Evolutionary conservation across 257 asterid genomes (phyloP), one percentile per base, ranked within the genome.

Genomic region (Gentiana macrophylla): DNA sequence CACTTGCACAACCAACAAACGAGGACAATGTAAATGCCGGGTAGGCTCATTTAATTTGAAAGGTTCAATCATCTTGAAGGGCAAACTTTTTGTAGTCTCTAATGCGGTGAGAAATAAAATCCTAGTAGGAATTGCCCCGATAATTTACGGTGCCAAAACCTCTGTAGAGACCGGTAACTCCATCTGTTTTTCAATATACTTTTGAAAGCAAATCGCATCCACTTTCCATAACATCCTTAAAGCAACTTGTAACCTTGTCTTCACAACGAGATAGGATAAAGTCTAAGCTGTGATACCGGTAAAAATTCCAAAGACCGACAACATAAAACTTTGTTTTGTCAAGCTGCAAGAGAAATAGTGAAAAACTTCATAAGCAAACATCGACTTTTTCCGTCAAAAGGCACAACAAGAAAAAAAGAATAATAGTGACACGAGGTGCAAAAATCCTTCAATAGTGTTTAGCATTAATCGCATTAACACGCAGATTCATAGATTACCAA

Each of bases 81-180:
- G 94, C 78, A 49, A 79, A n/a, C n/a, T 80, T 74, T 89, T 89
- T 8, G 86, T 89, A 2, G 92, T 85, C 74, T 89, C 97, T 55
- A 85, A 74, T 50, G 94, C 88, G 44, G 97, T 85, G 60, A 89
- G 95, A 73, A 89, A 89, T 72, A 89, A 76, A 71, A 83, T 70
- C 72, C 97, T 85, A 54, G 97, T 79, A 62, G 95, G 97, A 64
- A 89, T 67, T 8, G 97, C 94, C 65, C 95, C 97, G 9, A 0
- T 94, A 79, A 10, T 83, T 83, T 53, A 81, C 95, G 3, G 97
- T 85, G 41, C 94, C 97, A 60, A 89, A 89, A 51, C 97, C 95
- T 80, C 80, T 79, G 56, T 89, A 89, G 43, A 89, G 63, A 71
- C 97, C 95, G 2, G 89, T 84, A 70, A 89, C 54, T 47, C 97